These are phyloP conservation scores for Graphilbum fragrans DNA, from an alignment of 2,329 filamentous ascomycete species.

Conservation along the genomic window DNA sequence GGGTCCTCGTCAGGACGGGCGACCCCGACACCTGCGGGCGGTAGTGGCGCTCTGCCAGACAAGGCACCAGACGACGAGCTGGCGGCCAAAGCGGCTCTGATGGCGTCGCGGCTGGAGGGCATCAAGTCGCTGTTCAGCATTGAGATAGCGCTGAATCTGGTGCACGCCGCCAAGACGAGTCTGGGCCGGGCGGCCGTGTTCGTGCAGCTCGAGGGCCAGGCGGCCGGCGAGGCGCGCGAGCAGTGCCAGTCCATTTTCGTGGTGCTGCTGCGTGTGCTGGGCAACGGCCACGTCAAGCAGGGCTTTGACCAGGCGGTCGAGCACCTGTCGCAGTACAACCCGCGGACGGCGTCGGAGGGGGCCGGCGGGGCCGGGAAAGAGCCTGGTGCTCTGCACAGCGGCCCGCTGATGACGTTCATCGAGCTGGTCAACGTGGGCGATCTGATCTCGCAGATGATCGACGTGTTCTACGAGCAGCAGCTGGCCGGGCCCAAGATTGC, in stretches of 20 bases:
- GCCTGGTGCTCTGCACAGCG: no score
- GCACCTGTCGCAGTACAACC: slow-evolving; percentile 84
- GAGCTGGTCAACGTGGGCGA: slow-evolving; percentile 97
- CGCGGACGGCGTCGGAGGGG: slow-evolving; percentile 43
- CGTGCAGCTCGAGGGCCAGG: slow-evolving; percentile 65
- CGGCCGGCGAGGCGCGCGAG: slow-evolving; percentile 70
- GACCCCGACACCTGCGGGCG: slow-evolving; percentile 1
- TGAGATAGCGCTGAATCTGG: slow-evolving; percentile 80
- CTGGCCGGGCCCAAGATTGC: slow-evolving; percentile 70
- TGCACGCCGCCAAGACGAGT: slow-evolving; percentile 78
- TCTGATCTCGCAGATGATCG: slow-evolving; percentile 96
- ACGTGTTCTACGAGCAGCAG: slow-evolving; percentile 97
- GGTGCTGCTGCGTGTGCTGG: slow-evolving; percentile 68
- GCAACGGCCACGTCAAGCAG: slow-evolving; percentile 75
- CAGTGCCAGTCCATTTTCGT: slow-evolving; percentile 90
- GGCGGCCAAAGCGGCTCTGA: slow-evolving; percentile 92
- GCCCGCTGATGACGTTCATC: slow-evolving; percentile 87
- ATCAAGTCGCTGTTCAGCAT: slow-evolving; percentile 95
- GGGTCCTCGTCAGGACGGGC: slow-evolving; percentile 1
- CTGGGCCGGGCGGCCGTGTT: slow-evolving; percentile 79
- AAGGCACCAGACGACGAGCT: slow-evolving; percentile 79
- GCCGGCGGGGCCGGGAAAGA: slow-evolving; percentile 48
- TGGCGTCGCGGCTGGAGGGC: slow-evolving; percentile 87
- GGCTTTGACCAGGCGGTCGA: slow-evolving; percentile 89
- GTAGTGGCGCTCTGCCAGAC: slow-evolving; percentile 4